Evolutionary conservation across 495 filamentous ascomycete genomes (phyloP).

Genomic region (Penicillium daleae): DNA sequence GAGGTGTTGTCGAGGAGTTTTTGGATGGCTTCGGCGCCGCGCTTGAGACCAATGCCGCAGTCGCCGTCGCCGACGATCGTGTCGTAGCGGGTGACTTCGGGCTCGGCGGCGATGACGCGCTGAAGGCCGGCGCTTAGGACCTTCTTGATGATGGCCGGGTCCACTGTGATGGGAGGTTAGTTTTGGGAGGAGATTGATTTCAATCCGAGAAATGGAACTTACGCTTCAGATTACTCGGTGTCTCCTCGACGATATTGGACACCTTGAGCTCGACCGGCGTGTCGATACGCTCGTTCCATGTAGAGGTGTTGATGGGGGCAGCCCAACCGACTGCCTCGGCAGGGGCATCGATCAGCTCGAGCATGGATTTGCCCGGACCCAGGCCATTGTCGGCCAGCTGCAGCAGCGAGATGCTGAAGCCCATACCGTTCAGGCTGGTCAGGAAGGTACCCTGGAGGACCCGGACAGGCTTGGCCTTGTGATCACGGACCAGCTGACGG

Average conservation of each 20-base stretch:
- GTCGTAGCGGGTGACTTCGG: conserved; percentile 85
- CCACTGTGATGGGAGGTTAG: conserved; percentile 53
- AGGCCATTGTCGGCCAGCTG: conserved; percentile 81
- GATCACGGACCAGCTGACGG: conserved; percentile 69
- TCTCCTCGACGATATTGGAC: conserved; percentile 58
- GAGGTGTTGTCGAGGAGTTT: conserved; percentile 58
- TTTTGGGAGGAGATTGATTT: neutral
- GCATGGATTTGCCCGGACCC: conserved; percentile 73
- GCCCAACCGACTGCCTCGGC: conserved; percentile 87
- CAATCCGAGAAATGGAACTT: conserved; percentile 18
- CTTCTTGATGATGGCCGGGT: conserved; percentile 58
- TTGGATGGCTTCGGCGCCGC: conserved; percentile 86
- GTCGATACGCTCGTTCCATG: conserved; percentile 56
- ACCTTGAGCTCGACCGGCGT: conserved; percentile 50
- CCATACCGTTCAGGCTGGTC: conserved; percentile 90
- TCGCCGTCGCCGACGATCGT: conserved; percentile 95
- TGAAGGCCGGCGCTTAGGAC: conserved; percentile 70
- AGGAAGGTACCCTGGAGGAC: conserved; percentile 62
- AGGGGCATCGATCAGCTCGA: conserved; percentile 85
- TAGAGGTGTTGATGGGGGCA: conserved; percentile 61
- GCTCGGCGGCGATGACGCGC: conserved; percentile 74
- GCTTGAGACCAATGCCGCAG: conserved; percentile 87
- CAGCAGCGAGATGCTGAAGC: conserved; percentile 86
- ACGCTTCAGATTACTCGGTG: conserved; percentile 72
- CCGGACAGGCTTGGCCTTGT: conserved; percentile 73